phyloP scores from a whole-genome alignment of 306 rosid species.

The Castanopsis chinensis region DNA sequence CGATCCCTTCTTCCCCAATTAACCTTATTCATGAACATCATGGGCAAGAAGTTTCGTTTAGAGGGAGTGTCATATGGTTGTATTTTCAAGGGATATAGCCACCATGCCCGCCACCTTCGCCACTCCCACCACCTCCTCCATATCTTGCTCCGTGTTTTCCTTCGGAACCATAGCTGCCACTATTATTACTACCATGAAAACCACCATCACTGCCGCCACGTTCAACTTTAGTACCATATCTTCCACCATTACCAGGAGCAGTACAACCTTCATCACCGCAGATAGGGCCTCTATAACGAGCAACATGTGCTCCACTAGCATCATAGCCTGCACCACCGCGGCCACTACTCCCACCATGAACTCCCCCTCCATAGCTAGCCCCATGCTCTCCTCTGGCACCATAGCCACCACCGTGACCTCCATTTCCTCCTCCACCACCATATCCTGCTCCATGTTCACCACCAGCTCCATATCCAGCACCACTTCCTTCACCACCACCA shows the following conservation, averaged over 20 bases:
- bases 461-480: slow-evolving; percentile 35
- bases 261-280: no score
- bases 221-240: neutral
- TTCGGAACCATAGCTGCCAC: slow-evolving; percentile 13
- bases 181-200: neutral
- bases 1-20: neutral
- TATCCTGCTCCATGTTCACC: slow-evolving; percentile 33
- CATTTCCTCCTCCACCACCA: slow-evolving; percentile 34
- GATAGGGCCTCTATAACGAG: neutral
- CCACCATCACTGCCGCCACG: slow-evolving; percentile 25
- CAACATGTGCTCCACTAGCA: slow-evolving; percentile 20
- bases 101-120: slow-evolving; percentile 58
- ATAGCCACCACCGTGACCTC: slow-evolving; percentile 22
- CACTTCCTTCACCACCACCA: slow-evolving; percentile 26
- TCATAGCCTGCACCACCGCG: neutral
- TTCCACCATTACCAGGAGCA: no score
- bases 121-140: slow-evolving; percentile 41
- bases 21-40: slow-evolving; percentile 1
- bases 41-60: neutral
- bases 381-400: slow-evolving; percentile 31
- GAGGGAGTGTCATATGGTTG: neutral
- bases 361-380: neutral
- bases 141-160: slow-evolving; percentile 17
- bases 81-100: slow-evolving; percentile 52
- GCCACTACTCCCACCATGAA: neutral